phyloP scores from a whole-genome alignment of 2,329 filamentous ascomycete species.

The Parafenestella ontariensis region DNA sequence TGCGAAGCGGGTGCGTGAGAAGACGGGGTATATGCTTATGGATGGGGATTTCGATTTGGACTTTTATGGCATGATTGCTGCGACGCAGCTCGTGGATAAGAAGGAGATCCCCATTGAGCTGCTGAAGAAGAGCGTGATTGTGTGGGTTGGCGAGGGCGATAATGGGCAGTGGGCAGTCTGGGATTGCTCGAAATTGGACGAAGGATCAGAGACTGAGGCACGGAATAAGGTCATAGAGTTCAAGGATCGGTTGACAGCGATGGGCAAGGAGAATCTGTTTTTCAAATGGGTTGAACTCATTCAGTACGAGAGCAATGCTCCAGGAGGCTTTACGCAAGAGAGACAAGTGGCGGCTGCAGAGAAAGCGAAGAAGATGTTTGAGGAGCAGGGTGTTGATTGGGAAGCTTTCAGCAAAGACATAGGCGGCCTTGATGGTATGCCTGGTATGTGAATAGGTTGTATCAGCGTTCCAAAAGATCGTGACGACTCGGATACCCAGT shows the following conservation, averaged over 20 bases:
- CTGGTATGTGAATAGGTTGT: slow-evolving; percentile 45
- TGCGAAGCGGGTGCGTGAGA: slow-evolving; percentile 70
- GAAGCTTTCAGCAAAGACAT: slow-evolving; percentile 78
- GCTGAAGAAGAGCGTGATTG: slow-evolving; percentile 70
- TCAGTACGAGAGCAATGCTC: slow-evolving; percentile 81
- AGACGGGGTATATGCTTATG: slow-evolving; percentile 89
- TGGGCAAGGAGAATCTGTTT: slow-evolving; percentile 89
- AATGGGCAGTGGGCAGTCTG: slow-evolving; percentile 75
- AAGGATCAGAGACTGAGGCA: slow-evolving; percentile 65
- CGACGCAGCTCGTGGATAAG: slow-evolving; percentile 72
- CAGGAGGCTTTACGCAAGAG: slow-evolving; percentile 78
- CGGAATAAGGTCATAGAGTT: slow-evolving; percentile 80
- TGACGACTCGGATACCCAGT: not conserved
- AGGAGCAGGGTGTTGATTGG: slow-evolving; percentile 79
- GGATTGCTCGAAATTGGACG: slow-evolving; percentile 62
- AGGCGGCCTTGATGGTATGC: slow-evolving; percentile 65
- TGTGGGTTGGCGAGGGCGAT: slow-evolving; percentile 38
- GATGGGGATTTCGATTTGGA: slow-evolving; percentile 87
- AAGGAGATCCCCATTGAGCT: slow-evolving; percentile 67
- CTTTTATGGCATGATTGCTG: slow-evolving; percentile 79
- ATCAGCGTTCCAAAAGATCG: not conserved
- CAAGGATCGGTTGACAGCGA: slow-evolving; percentile 73
- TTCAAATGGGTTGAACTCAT: slow-evolving; percentile 93
- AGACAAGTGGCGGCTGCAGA: slow-evolving; percentile 74
- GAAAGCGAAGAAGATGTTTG: slow-evolving; percentile 78